phyloP scores from a whole-genome alignment of 2,329 filamentous ascomycete species.

The Leptosphaerulina australis region DNA sequence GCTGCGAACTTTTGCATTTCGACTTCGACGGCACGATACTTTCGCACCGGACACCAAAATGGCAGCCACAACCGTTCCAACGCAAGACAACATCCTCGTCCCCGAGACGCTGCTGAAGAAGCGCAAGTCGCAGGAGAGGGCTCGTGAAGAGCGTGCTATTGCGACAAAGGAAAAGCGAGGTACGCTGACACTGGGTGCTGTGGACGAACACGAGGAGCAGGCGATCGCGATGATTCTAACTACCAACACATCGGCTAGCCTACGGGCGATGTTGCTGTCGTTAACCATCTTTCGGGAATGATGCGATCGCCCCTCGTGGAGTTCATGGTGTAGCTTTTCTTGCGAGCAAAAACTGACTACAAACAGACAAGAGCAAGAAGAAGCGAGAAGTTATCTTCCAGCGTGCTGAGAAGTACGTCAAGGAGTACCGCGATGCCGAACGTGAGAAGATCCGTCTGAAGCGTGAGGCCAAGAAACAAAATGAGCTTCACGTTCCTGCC shows the following conservation, averaged over 20 bases:
- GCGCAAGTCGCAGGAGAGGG: slow-evolving; percentile 99
- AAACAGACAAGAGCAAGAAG: slow-evolving; percentile 87
- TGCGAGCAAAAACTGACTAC: slow-evolving; percentile 43
- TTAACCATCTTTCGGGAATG: slow-evolving; percentile 99
- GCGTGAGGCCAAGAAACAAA: slow-evolving; percentile 88
- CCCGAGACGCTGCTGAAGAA: slow-evolving; percentile 99
- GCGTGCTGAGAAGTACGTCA: slow-evolving; percentile 99
- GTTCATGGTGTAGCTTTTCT: slow-evolving; percentile 24
- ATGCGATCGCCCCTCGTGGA: slow-evolving; percentile 52
- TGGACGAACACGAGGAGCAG: slow-evolving; percentile 25
- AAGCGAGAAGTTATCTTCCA: slow-evolving; percentile 99
- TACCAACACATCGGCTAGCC: slow-evolving; percentile 90
- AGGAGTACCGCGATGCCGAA: slow-evolving; percentile 98
- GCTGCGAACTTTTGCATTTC: slow-evolving; percentile 7
- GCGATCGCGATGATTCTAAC: slow-evolving; percentile 79
- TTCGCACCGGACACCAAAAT: slow-evolving; percentile 20
- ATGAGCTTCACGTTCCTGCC: slow-evolving; percentile 90
- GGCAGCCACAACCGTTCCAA: slow-evolving; percentile 78
- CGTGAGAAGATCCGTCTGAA: slow-evolving; percentile 95
- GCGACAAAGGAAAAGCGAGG: slow-evolving; percentile 88
- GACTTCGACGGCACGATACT: slow-evolving; percentile 18
- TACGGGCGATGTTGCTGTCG: slow-evolving; percentile 92
- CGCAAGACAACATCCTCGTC: slow-evolving; percentile 93
- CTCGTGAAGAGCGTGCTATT: slow-evolving; percentile 83
- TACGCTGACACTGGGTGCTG: slow-evolving; percentile 59